These are phyloP conservation scores for Gracilaria vermiculophylla DNA, from an alignment of 23 red algal genomes.

Conservation along the genomic window DNA sequence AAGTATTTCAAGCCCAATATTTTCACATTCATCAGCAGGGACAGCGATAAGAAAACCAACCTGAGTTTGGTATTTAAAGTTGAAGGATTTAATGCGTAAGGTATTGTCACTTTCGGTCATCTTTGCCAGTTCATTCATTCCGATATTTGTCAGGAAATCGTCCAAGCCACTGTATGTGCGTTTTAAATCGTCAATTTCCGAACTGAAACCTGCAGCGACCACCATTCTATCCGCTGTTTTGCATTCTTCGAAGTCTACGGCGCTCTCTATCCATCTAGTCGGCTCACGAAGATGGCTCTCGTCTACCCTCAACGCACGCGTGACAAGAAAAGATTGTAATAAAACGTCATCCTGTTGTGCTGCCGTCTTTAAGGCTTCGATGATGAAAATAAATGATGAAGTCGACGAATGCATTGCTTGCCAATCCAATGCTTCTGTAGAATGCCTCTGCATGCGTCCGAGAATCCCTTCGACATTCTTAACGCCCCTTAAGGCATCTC, in stretches of 20 bases:
- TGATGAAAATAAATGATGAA: slow-evolving; percentile 47
- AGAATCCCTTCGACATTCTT: slow-evolving; percentile 47
- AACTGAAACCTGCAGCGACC: slow-evolving; percentile 44
- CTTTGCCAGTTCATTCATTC: slow-evolving; percentile 21
- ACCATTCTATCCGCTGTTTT: slow-evolving; percentile 13
- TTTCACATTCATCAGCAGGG: slow-evolving; percentile 12
- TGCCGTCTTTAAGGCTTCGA: slow-evolving; percentile 34
- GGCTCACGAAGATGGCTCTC: slow-evolving; percentile 33
- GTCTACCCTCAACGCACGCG: background rate
- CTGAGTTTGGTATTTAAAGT: slow-evolving; percentile 37
- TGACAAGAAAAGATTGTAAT: slow-evolving; percentile 13
- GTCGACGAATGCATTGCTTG: slow-evolving; percentile 45
- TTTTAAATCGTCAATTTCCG: slow-evolving; percentile 58
- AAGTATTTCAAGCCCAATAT: slow-evolving; percentile 26
- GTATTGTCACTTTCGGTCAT: background rate
- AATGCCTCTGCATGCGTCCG: background rate
- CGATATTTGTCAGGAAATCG: slow-evolving; percentile 51
- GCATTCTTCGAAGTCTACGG: slow-evolving; percentile 62
- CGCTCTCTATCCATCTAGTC: slow-evolving; percentile 54
- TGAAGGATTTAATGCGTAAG: background rate
- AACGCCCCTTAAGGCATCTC: slow-evolving; percentile 40
- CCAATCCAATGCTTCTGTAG: slow-evolving; percentile 25
- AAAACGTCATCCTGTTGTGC: slow-evolving; percentile 15
- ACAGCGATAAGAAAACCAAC: slow-evolving; percentile 54
- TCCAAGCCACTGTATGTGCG: slow-evolving; percentile 25